Evolutionary conservation across 2,329 filamentous ascomycete species (phyloP), one percentile per base, ranked within the genome.

Genomic region (Zasmidium angulare): DNA sequence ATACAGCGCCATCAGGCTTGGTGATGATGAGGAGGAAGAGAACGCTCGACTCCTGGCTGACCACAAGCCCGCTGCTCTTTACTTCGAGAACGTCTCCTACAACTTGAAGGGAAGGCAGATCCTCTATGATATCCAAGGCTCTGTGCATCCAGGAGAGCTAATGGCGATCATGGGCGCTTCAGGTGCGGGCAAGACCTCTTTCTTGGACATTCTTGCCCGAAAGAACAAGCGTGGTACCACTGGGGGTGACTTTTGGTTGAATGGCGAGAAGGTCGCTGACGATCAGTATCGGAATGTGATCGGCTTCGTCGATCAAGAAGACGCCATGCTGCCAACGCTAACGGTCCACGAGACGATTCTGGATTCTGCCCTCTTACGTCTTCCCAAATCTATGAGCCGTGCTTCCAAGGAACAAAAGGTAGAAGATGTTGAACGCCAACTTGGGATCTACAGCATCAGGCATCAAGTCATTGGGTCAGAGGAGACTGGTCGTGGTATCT

Each of bases 91-190:
- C 60, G 89, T 99, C 2, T 86, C 87, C 0, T 99, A 99, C 72
- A 82, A 84, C 21, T 82, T 99, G 40, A 96, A 96, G 65, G 91
- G 91, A 43, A 97, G 91, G 76, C 83, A 89, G 54, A 97, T 99
- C 50, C 81, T 99, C 2, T 83, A 84, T 17, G 86, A 84, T 14
- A 89, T 99, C 31, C 87, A 89, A 65, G 95, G 95, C 50, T 87
- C 91, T 46, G 93, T 93, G n/a, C 89, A 89, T 66, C 92, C 93
- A 1, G 96, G 96, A n/a, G 92, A 99, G 74, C 86, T 98, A 7
- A 91, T 93, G 66, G 95, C 95, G 9, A 96, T 99, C 69, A 99
- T 99, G 93, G 95, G 95, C 58, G 93, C 95, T 7, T 99, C 95
- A 0, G 95, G 95, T 26, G 96, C 95, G 46, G 95, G 95, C 60